Evolutionary conservation across 768 basidiomycete species (phyloP), one percentile per base, ranked within the genome.

Genomic region (Lactarius hengduanensis): DNA sequence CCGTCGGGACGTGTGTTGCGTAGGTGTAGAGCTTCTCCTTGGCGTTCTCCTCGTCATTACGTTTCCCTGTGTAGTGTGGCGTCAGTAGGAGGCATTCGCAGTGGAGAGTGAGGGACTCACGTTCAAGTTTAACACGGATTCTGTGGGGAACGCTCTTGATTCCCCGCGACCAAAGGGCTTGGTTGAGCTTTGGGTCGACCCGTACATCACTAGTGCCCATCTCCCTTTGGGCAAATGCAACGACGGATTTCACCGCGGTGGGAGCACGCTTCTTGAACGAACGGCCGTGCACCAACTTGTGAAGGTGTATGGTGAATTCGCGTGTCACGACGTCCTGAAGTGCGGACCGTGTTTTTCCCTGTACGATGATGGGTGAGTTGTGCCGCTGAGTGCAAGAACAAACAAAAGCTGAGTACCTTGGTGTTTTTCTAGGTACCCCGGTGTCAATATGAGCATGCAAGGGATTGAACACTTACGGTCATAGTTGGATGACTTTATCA

Each of bases 211-310:
- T 77, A 72, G 97, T 98, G 74, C 95, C 96, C 97, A 99, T 98
- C 41, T 91, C 81, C 81, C 94, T 95, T 73, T 86, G 87, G 15
- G 97, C 95, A 74, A 99, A 99, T 61, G 85, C 84, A 73, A 93
- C 81, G 71, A 98, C 88, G 70, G 93, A 91, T 83, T 98, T 98
- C 80, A 98, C 86, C 72, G 95, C 97, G 82, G 88, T 90, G 28
- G 97, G 97, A 20, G 97, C 94, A 73, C 96, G 90, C 86, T 96
- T 96, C 83, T 98, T 98, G 86, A 97, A 98, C 53, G 91, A 90
- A 67, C 90, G 86, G 72, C 90, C 92, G 79, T 94, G 92, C 53
- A 95, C 93, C 72, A 80, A 89, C 80, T 96, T 97, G 89, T 97
- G 94, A 47, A 98, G 82, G 81, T 97, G 94, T 83, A 98, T 91